phyloP scores from a whole-genome alignment of 2,329 filamentous ascomycete genomes.

The Phyllosticta capitalensis region DNA sequence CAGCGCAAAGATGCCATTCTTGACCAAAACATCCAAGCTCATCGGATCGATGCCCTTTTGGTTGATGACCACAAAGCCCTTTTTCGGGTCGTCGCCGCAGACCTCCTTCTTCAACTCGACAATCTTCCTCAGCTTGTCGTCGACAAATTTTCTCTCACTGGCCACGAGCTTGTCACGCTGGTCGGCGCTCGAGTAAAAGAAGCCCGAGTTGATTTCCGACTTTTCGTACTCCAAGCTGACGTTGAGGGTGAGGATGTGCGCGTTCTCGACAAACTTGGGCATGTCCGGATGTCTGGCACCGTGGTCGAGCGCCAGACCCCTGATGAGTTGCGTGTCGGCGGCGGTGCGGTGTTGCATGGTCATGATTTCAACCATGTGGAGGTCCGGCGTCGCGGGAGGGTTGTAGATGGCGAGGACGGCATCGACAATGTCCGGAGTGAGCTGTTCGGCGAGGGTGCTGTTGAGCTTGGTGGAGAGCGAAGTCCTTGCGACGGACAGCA shows the following conservation, averaged over 20 bases:
- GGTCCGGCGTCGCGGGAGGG: constrained; percentile 79
- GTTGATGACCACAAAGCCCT: constrained; percentile 96
- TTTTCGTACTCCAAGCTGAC: constrained; percentile 98
- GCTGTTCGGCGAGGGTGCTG: constrained; percentile 73
- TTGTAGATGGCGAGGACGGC: constrained; percentile 91
- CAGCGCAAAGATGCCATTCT: constrained; percentile 94
- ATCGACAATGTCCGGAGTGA: constrained; percentile 93
- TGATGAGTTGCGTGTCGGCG: constrained; percentile 91
- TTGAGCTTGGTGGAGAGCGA: constrained; percentile 95
- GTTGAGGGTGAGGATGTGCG: constrained; percentile 88
- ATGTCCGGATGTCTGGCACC: constrained; percentile 96
- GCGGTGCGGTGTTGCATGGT: constrained; percentile 98
- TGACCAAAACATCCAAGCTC: constrained; percentile 88
- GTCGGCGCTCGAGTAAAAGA: constrained; percentile 96
- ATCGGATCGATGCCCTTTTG: constrained; percentile 98
- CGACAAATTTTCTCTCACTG: constrained; percentile 90
- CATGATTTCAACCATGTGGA: constrained; percentile 99
- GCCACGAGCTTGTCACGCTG: constrained; percentile 97
- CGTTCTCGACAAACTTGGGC: constrained; percentile 93
- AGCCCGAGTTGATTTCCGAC: constrained; percentile 96
- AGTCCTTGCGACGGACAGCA: constrained; percentile 86
- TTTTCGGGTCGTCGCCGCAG: constrained; percentile 84
- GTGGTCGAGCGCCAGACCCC: constrained; percentile 86
- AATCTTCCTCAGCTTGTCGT: constrained; percentile 94
- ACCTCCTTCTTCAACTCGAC: constrained; percentile 97